Base-by-base conservation (phyloP, 1,139 yeast genomes). In the Hemisphaericaspora lyxosophila region DNA sequence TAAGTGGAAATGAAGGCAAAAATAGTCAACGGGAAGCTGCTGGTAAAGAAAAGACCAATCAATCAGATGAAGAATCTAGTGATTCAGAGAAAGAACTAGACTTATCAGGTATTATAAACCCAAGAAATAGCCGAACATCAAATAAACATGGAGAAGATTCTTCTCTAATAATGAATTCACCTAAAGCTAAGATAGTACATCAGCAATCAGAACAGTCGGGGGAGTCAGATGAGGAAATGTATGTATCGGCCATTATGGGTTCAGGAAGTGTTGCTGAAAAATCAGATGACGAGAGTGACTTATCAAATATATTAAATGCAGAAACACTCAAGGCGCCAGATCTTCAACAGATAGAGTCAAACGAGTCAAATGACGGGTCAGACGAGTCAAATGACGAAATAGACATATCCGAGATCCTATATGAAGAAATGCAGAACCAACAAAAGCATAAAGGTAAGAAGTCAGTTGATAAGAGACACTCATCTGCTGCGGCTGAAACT, bases 141-240 rank as follows among this genome's bases (percentile, higher is more conserved):
- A n/a, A n/a, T n/a, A n/a, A 13, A 24, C 6, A 24, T 24, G 5
- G 26, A 24, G n/a, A n/a, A n/a, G n/a, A n/a, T n/a, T n/a, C n/a
- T n/a, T n/a, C n/a, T n/a, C n/a, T n/a, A n/a, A n/a, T n/a, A n/a
- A n/a, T n/a, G n/a, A n/a, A n/a, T n/a, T n/a, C n/a, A n/a, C n/a
- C n/a, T n/a, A n/a, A n/a, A n/a, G n/a, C n/a, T n/a, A n/a, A n/a
- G n/a, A n/a, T n/a, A n/a, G n/a, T n/a, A n/a, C n/a, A n/a, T n/a
- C n/a, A n/a, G n/a, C n/a, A n/a, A n/a, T n/a, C n/a, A n/a, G n/a
- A n/a, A n/a, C n/a, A 20, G 11, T 8, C 23, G 5, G 55, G 29
- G 57, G 23, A 18, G 18, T 30, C 30, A 19, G 24, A 36, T n/a
- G 37, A 36, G 18, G 41, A 26, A n/a, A 31, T 33, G 26, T n/a